Base-by-base conservation (phyloP, 164 flowering plant genomes). In the Dillenia suffruticosa region DNA sequence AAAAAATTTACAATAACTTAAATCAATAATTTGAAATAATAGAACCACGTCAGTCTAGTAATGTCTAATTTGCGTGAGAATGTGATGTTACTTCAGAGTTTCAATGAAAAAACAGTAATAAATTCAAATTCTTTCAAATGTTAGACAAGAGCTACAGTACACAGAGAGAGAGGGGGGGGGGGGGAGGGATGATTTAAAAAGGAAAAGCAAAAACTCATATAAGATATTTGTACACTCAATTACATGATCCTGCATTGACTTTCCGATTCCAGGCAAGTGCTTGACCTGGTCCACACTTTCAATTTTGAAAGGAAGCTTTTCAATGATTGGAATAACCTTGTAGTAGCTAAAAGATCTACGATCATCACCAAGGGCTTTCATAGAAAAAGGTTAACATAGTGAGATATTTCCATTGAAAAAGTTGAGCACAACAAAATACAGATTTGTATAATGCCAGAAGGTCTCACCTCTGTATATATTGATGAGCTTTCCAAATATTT, bases 301-400 rank as follows among this genome's bases (percentile, higher is more conserved):
- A 74, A 93, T 90, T 76, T 80, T 84, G 65, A 85, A 90, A 8
- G 96, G 92, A 66, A 93, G 68, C 71, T 89, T 87, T 77, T 93
- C 98, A 70, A 93, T 89, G 46, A 90, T 92, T 44, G 82, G 69
- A 59, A 93, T 85, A 59, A 94, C 92, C 72, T 90, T 93, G 77
- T 89, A 63, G 70, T 93, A 93, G 89, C 98, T 93, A 76, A 90
- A 93, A 46, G 98, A 93, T 69, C 98, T 83, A 64, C 97, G 68
- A 44, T 93, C 98, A 66, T 93, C 98, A 66, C 98, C 98, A 74
- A 93, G 69, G 2, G 98, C 97, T 92, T 65, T 73, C 63, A 52
- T 14, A 10, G 17, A 58, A 16, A 53, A 64, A 57, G 12, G 51
- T 51, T 40, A 50, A 73, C 49, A 68, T 61, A 7, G 57, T 13